A percentile compares a stretch with the other conserved stretches of the same genome.
phyloP scores from a whole-genome alignment of 2,329 filamentous ascomycete species.

The Colletotrichum sublineola region DNA sequence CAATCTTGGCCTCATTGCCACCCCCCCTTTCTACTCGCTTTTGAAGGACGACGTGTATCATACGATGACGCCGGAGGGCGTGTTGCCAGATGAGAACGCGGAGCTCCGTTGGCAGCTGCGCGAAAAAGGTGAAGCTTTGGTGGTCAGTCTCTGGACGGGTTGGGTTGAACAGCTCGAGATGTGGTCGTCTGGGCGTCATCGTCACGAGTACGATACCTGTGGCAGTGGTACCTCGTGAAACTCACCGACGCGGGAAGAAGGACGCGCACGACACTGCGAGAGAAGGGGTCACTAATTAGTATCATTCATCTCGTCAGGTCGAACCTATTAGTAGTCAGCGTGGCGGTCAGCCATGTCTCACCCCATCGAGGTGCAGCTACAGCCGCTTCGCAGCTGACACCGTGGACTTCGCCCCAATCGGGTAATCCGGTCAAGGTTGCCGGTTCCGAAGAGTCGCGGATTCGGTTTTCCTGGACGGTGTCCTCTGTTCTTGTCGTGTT shows the following conservation, averaged over 20 bases:
- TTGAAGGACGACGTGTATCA: slow-evolving; percentile 9
- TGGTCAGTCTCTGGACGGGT: background rate
- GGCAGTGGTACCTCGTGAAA: background rate
- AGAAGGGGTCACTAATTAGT: background rate
- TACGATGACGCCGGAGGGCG: slow-evolving; percentile 16
- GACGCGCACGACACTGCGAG: background rate
- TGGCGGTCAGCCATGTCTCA: slow-evolving; percentile 32
- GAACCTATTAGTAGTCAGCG: background rate
- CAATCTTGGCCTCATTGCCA: too few species aligned
- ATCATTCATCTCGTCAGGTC: background rate
- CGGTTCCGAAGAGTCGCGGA: background rate
- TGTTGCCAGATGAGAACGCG: slow-evolving; percentile 22
- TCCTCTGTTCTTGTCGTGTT: background rate
- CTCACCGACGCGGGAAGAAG: background rate
- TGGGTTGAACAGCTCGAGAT: slow-evolving; percentile 33
- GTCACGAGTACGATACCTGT: background rate
- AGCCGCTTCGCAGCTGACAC: background rate
- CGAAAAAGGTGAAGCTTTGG: background rate
- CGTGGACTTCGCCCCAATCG: slow-evolving; percentile 1
- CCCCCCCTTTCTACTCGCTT: background rate
- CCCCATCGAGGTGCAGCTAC: slow-evolving; percentile 16
- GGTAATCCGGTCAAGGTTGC: background rate
- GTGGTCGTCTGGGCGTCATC: slow-evolving; percentile 21
- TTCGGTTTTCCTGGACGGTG: background rate
- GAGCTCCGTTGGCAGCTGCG: slow-evolving; percentile 12